Conservation (phyloP, 805 yeast species). For the Lipomyces chichibuensis region DNA sequence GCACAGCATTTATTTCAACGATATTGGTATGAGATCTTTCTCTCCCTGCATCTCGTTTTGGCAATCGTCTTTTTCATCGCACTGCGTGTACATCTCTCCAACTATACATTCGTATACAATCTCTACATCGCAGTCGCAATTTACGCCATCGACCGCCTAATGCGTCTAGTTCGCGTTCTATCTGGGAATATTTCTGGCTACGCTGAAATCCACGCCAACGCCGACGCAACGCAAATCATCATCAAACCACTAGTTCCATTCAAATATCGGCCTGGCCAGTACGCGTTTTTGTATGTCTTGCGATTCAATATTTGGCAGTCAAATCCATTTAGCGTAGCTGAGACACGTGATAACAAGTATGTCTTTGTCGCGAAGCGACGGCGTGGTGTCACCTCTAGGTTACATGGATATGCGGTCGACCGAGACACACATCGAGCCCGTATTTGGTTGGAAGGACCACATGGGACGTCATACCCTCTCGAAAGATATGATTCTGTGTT, state of each 20-base stretch:
- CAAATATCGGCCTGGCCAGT: slow-evolving; percentile 29
- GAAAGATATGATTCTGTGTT: slow-evolving; percentile 52
- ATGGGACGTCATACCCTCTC: slow-evolving; percentile 54
- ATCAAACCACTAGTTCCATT: slow-evolving; percentile 18
- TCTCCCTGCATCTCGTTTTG: slow-evolving; percentile 58
- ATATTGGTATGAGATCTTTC: slow-evolving; percentile 60
- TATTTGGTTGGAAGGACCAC: slow-evolving; percentile 60
- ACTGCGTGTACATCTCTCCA: slow-evolving; percentile 57
- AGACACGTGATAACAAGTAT: slow-evolving; percentile 10
- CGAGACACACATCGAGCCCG: slow-evolving; percentile 13
- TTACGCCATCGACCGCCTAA: slow-evolving; percentile 69
- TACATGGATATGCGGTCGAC: slow-evolving; percentile 17
- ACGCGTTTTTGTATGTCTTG: slow-evolving; percentile 29
- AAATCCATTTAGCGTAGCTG: slow-evolving; percentile 28
- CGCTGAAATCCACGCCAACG: slow-evolving; percentile 39
- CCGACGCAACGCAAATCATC: slow-evolving; percentile 15
- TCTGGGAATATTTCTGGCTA: slow-evolving; percentile 54
- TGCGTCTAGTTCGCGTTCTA: slow-evolving; percentile 59
- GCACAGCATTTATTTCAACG: slow-evolving; percentile 58
- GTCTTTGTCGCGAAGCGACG: slow-evolving; percentile 22
- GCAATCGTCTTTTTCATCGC: slow-evolving; percentile 58
- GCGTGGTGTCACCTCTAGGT: slow-evolving; percentile 13
- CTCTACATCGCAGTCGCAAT: slow-evolving; percentile 51
- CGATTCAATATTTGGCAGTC: slow-evolving; percentile 32
- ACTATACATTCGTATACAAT: slow-evolving; percentile 44